Conservation (phyloP, 1,284 basidiomycete genomes). For the Cutaneotrichosporon cutaneum region DNA sequence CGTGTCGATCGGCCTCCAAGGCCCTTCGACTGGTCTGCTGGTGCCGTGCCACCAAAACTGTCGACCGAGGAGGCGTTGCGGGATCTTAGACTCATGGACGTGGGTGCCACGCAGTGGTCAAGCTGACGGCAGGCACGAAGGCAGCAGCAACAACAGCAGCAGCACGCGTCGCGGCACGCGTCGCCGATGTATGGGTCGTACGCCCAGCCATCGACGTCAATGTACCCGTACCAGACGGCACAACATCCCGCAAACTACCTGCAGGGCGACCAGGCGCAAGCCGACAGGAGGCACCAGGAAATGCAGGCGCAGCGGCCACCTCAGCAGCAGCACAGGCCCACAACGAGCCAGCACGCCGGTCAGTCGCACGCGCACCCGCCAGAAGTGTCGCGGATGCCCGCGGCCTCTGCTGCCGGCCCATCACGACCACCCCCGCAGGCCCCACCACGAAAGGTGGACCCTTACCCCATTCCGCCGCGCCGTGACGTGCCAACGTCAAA, state of each 20-base stretch:
- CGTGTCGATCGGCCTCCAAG: constrained; percentile 27
- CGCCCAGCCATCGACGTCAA: constrained; percentile 17
- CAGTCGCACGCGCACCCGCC: constrained; percentile 7
- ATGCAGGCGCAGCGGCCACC: constrained; percentile 4
- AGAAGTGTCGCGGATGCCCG: constrained; percentile 1
- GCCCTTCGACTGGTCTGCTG: constrained; percentile 44
- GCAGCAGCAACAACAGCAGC: constrained; percentile 20
- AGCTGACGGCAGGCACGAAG: constrained; percentile 8
- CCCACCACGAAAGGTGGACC: constrained; percentile 7
- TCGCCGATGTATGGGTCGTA: constrained; percentile 33
- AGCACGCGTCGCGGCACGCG: constrained; percentile 32
- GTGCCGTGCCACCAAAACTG: constrained; percentile 39
- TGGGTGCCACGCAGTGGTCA: constrained; percentile 24
- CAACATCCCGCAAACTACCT: constrained; percentile 22
- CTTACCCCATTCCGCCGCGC: constrained; percentile 7
- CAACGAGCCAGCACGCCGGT: not conserved
- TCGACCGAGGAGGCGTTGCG: constrained; percentile 34
- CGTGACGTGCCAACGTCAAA: constrained; percentile 11
- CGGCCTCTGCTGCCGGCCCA: not conserved
- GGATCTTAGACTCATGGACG: constrained; percentile 48
- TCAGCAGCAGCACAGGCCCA: not conserved
- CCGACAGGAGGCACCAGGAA: constrained; percentile 8
- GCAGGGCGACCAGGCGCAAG: constrained; percentile 9
- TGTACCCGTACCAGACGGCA: constrained; percentile 15
- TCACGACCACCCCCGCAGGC: not conserved